A percentile compares a stretch with the other conserved stretches of the same genome.
Evolutionary conservation across 1,284 basidiomycete genomes (phyloP).

Genomic region (Leccinum ponderosum): DNA sequence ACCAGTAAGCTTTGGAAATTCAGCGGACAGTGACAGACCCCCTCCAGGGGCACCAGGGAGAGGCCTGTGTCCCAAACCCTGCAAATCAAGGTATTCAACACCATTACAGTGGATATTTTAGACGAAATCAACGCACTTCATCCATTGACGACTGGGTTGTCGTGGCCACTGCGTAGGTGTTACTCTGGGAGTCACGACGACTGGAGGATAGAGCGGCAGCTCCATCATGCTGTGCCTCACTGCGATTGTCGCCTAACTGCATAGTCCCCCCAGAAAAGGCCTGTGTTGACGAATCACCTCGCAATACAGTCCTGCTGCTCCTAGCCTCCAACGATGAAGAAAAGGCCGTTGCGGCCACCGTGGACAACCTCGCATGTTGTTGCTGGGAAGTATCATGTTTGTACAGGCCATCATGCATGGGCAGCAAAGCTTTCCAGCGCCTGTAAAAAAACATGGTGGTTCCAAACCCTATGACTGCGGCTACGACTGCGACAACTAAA

Average conservation of each 20-base stretch:
- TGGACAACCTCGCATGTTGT: background rate
- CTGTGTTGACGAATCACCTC: slow-evolving; percentile 3
- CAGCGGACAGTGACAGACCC: slow-evolving; percentile 16
- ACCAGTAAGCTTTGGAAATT: slow-evolving; percentile 18
- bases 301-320: slow-evolving; percentile 8
- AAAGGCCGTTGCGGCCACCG: slow-evolving; percentile 8
- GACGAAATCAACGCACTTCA: slow-evolving; percentile 17
- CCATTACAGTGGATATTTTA: background rate
- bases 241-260: slow-evolving; percentile 9
- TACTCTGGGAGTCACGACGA: slow-evolving; percentile 14
- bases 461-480: slow-evolving; percentile 16
- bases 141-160: slow-evolving; percentile 11
- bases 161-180: slow-evolving; percentile 6
- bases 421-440: slow-evolving; percentile 29
- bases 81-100: background rate
- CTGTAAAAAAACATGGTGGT: slow-evolving; percentile 29
- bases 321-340: slow-evolving; percentile 25
- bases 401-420: slow-evolving; percentile 13
- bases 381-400: slow-evolving; percentile 15
- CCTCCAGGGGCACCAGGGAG: slow-evolving; percentile 29
- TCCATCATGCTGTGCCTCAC: background rate
- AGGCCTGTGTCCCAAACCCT: slow-evolving; percentile 18
- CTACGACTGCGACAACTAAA: slow-evolving; percentile 18
- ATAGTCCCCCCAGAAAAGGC: slow-evolving; percentile 2
- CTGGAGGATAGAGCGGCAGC: background rate